Percentiles rank a stretch among this genome's conserved stretches.
These are phyloP conservation scores for Paratrypanosoma confusum DNA, from an alignment of 208 protist species.

Conservation along the genomic window DNA sequence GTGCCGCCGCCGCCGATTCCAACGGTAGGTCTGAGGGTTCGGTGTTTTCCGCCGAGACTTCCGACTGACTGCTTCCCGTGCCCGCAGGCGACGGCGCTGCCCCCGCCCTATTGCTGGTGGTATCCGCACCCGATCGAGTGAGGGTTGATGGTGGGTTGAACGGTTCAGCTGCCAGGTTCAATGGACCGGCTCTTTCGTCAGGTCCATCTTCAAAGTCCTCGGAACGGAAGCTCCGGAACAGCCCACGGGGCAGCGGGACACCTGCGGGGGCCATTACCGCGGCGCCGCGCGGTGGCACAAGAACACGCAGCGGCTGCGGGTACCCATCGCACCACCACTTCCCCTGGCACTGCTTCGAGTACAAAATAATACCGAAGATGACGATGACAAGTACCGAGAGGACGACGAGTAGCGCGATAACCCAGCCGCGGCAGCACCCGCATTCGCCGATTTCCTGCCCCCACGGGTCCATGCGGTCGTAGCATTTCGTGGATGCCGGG, in stretches of 20 bases:
- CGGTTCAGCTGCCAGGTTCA: too few species aligned
- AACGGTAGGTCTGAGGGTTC: too few species aligned
- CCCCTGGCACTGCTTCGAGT: constrained; percentile 21
- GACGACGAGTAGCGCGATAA: constrained; percentile 30
- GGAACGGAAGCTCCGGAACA: constrained; percentile 46
- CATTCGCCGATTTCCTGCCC: constrained; percentile 53
- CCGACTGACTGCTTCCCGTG: too few species aligned
- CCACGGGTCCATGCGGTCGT: constrained; percentile 9
- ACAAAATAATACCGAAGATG: constrained; percentile 10
- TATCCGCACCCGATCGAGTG: too few species aligned
- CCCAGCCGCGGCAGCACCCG: constrained; percentile 40
- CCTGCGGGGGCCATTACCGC: constrained; percentile 19
- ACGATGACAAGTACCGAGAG: constrained; percentile 12
- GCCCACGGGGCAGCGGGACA: constrained; percentile 23
- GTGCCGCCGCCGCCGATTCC: too few species aligned
- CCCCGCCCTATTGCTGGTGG: too few species aligned
- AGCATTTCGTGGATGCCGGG: constrained; percentile 4
- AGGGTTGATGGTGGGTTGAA: too few species aligned
- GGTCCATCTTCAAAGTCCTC: constrained; percentile 34
- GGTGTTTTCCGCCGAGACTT: too few species aligned
- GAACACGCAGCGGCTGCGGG: constrained; percentile 11
- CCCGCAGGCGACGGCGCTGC: too few species aligned
- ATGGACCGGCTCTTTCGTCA: too few species aligned
- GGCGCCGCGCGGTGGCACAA: constrained; percentile 32
- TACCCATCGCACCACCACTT: constrained; percentile 61